A percentile compares a stretch with the other conserved stretches of the same genome.
These are phyloP conservation scores for Boletus vinaceobasis DNA, from an alignment of 768 basidiomycete species.

Conservation along the genomic window DNA sequence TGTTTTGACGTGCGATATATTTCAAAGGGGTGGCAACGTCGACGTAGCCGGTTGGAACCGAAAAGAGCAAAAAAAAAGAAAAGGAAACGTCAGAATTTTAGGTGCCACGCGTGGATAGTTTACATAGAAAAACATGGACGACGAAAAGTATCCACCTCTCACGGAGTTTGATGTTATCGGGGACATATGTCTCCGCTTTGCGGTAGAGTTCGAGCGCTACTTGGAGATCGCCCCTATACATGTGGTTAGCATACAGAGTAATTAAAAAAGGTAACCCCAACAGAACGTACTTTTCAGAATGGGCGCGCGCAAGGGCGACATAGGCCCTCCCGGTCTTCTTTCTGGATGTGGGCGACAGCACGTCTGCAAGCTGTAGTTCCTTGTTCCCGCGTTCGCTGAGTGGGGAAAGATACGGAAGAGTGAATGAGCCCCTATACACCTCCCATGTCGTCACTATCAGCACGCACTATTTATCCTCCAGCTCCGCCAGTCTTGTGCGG, in stretches of 20 bases:
- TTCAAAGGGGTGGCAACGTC: not conserved
- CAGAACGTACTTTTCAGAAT: conserved; percentile 69
- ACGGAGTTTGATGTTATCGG: conserved; percentile 81
- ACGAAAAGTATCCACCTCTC: conserved; percentile 83
- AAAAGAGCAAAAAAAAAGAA: conserved; percentile 17
- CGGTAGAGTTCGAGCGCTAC: conserved; percentile 78
- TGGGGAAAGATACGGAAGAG: not conserved
- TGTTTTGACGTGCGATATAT: not conserved
- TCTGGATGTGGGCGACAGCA: conserved; percentile 67
- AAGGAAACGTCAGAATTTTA: conserved; percentile 40
- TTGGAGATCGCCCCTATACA: conserved; percentile 68
- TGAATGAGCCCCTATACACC: conserved; percentile 13
- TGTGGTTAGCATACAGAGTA: not conserved
- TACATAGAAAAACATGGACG: conserved; percentile 60
- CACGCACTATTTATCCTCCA: conserved; percentile 71
- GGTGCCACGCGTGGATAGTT: conserved; percentile 39
- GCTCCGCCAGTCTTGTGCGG: conserved; percentile 57
- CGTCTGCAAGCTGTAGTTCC: conserved; percentile 58
- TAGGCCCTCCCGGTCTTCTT: conserved; percentile 84
- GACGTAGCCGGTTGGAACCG: not conserved
- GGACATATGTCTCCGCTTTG: conserved; percentile 78
- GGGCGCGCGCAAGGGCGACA: conserved; percentile 76
- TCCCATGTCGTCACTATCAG: not conserved
- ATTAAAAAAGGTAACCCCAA: not conserved
- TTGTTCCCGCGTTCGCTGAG: conserved; percentile 58